Conservation (phyloP, 306 rosid species). For the Malus fusca region DNA sequence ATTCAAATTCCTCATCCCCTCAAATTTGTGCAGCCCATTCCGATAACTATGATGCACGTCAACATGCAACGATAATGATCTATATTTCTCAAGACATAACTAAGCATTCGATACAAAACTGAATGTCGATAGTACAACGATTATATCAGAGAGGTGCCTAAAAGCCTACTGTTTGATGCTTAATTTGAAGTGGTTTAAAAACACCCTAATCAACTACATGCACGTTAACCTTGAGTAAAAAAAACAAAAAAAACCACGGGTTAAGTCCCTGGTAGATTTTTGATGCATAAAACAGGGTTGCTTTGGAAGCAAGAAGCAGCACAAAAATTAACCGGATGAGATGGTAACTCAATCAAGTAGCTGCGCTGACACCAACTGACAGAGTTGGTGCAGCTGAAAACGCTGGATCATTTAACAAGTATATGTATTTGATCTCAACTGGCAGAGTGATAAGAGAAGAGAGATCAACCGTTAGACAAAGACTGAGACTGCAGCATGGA, state of each 20-base stretch:
- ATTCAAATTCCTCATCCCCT: background rate
- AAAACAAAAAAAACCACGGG: too few relatives aligned
- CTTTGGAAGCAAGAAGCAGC: background rate
- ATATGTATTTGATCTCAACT: background rate
- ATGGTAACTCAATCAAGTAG: background rate
- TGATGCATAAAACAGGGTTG: background rate
- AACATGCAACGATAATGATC: background rate
- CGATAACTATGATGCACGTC: background rate
- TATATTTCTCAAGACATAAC: too few relatives aligned
- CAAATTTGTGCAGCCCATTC: background rate
- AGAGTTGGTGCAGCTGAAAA: conserved; percentile 1
- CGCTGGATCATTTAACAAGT: background rate
- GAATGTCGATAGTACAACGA: background rate
- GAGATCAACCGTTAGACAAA: background rate
- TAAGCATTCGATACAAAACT: background rate
- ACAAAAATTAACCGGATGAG: background rate
- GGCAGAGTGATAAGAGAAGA: background rate
- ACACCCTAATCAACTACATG: background rate
- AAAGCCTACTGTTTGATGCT: too few relatives aligned
- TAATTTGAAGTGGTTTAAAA: background rate
- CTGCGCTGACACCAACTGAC: background rate
- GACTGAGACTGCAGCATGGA: background rate
- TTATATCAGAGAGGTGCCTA: background rate
- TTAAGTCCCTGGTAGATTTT: background rate
- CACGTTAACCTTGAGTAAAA: background rate